Evolutionary conservation across 1,284 basidiomycete species (phyloP), one percentile per base, ranked within the genome.

Genomic region (Kwoniella shivajii): DNA sequence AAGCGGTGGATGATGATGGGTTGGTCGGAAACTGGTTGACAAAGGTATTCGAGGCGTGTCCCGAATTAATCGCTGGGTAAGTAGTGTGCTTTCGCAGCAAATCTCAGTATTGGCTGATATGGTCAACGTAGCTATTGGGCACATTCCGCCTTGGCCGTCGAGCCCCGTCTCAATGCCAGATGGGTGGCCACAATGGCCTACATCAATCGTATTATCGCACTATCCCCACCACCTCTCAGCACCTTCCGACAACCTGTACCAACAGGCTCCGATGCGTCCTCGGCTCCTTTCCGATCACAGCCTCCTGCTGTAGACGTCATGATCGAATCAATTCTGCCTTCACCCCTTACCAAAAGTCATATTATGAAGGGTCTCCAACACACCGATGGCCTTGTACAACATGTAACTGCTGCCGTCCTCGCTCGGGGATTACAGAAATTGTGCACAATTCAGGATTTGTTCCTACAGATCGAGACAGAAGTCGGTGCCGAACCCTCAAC

Each of bases 111-210:
- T 38, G 26, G 44, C 57, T 58, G 52, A 33, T 22, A 34, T 49
- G 49, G 3, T 47, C 48, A 18, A 59, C 39, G 10, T 49, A 90
- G 88, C 10, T 92, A 89, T 72, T 92, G 91, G 89, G 76, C 85
- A 16, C 83, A 83, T 31, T 87, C 85, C 3, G 84, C 84, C 0
- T 79, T 92, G 22, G 88, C 88, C 0, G 81, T 96, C 6, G 93
- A 97, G 63, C 92, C 93, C 0, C 84, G 90, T 1, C 83, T 93
- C 0, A 89, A 89, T 6, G 89, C 90, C 0, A 86, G 88, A 67
- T 97, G 92, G 92, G 85, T 96, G 30, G 85, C 88, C 1, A 93
- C 92, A 52, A 85, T 94, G 57, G 83, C 90, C 2, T 89, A 92
- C 69, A 83, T 92, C 38, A 88, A 87, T 0, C 81, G 84, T 2